A percentile compares a stretch with the other conserved stretches of the same genome.
phyloP scores from a whole-genome alignment of 345 rosid species.

The Corchorus olitorius region DNA sequence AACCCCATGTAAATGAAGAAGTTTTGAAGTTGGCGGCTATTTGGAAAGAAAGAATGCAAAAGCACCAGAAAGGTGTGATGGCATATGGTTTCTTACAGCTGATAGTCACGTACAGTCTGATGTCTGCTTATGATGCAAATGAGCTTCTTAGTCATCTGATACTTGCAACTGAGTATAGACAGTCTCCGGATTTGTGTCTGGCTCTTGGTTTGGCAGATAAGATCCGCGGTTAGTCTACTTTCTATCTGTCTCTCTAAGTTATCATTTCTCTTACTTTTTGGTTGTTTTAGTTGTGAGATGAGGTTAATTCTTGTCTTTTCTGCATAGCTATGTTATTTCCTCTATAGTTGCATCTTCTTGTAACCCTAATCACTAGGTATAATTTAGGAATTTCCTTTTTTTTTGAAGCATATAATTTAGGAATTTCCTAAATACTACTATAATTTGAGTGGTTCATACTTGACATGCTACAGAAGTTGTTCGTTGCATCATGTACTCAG shows the following conservation, averaged over 20 bases:
- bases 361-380: neutral
- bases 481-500: neutral
- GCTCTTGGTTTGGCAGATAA: conserved; percentile 34
- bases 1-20: conserved; percentile 29
- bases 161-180: conserved; percentile 14
- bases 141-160: conserved; percentile 35
- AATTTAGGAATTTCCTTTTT: neutral
- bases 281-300: neutral
- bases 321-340: neutral
- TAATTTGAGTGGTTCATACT: neutral
- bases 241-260: neutral
- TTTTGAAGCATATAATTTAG: too few species aligned
- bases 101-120: conserved; percentile 34
- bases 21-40: conserved; percentile 25
- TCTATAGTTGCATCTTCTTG: neutral
- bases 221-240: conserved; percentile 16
- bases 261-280: neutral
- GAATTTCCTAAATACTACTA: neutral
- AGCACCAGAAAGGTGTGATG: conserved; percentile 15
- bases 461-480: neutral
- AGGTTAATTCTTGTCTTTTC: neutral
- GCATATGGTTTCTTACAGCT: conserved; percentile 37
- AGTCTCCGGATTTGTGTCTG: conserved; percentile 25
- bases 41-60: conserved; percentile 29
- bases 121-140: conserved; percentile 24